Conservation (phyloP, 257 asterid genomes). For the Cruciata laevipes region DNA sequence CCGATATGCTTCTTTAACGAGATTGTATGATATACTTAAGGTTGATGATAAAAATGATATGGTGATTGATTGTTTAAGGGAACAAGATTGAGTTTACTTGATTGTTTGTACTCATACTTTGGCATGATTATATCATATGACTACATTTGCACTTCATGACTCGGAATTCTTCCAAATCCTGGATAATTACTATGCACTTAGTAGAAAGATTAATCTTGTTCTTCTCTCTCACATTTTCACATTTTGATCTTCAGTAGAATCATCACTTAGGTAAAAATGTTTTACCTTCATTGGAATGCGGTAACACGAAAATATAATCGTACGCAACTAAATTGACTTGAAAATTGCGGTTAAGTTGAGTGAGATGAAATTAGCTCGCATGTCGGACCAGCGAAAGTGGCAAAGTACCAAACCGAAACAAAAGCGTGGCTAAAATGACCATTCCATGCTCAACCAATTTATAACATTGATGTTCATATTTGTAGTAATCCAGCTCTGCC, state of each 20-base stretch:
- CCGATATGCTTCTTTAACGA: constrained; percentile 2
- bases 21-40: not conserved
- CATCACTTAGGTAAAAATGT: no score
- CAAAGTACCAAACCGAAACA: no score
- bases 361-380: no score
- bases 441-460: not conserved
- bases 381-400: no score
- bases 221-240: no score
- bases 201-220: no score
- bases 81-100: not conserved
- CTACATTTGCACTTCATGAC: not conserved
- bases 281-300: no score
- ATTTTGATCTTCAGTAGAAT: no score
- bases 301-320: no score
- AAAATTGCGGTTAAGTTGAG: no score
- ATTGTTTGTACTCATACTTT: not conserved
- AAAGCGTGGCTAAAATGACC: not conserved
- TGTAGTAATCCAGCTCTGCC: not conserved
- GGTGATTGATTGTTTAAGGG: not conserved
- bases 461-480: not conserved
- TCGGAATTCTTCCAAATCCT: not conserved
- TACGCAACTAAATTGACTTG: no score
- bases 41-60: not conserved
- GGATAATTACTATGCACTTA: no score
- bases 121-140: not conserved